Evolutionary conservation across 2,329 filamentous ascomycete species (phyloP), one percentile per base, ranked within the genome.

Genomic region (Colletotrichum spinosum): DNA sequence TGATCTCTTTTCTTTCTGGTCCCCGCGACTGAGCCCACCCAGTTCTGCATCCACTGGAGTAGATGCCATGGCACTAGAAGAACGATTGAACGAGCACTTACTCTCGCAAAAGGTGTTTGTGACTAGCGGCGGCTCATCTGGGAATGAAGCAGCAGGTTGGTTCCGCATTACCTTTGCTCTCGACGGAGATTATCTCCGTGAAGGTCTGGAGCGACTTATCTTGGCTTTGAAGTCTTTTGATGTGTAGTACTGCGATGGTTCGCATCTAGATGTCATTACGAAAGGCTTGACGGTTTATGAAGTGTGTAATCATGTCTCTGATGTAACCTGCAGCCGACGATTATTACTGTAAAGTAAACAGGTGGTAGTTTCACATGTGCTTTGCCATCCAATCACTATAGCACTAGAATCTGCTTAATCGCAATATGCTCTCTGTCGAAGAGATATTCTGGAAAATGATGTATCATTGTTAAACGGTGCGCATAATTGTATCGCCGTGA

Each of bases 1-100:
- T 3, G 76, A 87, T 68, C 74, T 88, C 13, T 80, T 79, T 1
- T 76, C 77, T 85, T 25, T 72, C 76, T 42, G 55, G 75, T 75
- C 0, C n/a, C 17, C 34, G 34, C 33, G 25, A 12, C 25, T 48
- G 39, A 9, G 39, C 7, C 10, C 17, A 5, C 10, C 13, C 13
- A 9, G 3, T 17, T 17, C 2, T 17, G 17, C 34, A 35, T 33
- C 39, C 39, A 49, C 2, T 39, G 49, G 12, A 17, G 17, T 17
- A 17, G 25, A 57, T 33, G 34, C 39, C 17, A 37, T 55, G 49
- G 7, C 44, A 35, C 25, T 61, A 7, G 51, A 61, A 54, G 51
- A 65, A 46, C 39, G 46, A 38, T 37, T 79, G 1, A 73, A 72
- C 60, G 46, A 74, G 2, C 68, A 68, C 5, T 44, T 80, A 53